phyloP scores from a whole-genome alignment of 805 yeast species.

The Yamadazyma ubonensis region DNA sequence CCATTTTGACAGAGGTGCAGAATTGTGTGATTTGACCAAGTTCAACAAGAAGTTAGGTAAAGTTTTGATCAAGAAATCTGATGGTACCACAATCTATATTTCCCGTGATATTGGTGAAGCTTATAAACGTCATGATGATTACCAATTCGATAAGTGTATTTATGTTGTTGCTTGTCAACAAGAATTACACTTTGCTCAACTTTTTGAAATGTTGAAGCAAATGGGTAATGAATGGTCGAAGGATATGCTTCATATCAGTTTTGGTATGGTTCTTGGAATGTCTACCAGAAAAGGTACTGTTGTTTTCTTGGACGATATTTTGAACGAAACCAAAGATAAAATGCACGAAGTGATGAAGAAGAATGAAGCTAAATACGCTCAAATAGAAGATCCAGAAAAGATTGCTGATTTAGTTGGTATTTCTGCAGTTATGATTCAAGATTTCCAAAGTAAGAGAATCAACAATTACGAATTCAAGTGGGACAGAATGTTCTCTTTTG shows the following conservation, averaged over 20 bases:
- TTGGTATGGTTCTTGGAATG: constrained; percentile 99
- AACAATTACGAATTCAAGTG: constrained; percentile 96
- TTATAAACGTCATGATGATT: constrained; percentile 77
- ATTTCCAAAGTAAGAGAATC: constrained; percentile 95
- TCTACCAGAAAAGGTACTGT: constrained; percentile 98
- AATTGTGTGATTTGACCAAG: constrained; percentile 77
- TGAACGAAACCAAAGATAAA: constrained; percentile 88
- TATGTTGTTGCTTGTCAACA: constrained; percentile 96
- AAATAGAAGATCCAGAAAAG: constrained; percentile 88
- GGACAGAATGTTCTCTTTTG: constrained; percentile 97
- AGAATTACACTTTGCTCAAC: constrained; percentile 90
- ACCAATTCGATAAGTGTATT: constrained; percentile 91
- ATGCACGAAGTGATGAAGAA: constrained; percentile 97
- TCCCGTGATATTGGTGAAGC: constrained; percentile 98
- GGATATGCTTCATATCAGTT: constrained; percentile 77
- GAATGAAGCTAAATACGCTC: constrained; percentile 87
- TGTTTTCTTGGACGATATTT: constrained; percentile 91
- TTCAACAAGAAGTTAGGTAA: constrained; percentile 91
- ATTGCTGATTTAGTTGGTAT: constrained; percentile 96
- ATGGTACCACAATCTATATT: constrained; percentile 90
- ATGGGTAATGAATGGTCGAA: constrained; percentile 89
- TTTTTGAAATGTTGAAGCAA: constrained; percentile 88
- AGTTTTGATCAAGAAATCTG: constrained; percentile 87
- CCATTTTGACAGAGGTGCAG: constrained; percentile 88
- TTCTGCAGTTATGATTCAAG: constrained; percentile 98